Evolutionary conservation across 2,329 filamentous ascomycete genomes (phyloP).

Genomic region (Aureobasidium melanogenum): DNA sequence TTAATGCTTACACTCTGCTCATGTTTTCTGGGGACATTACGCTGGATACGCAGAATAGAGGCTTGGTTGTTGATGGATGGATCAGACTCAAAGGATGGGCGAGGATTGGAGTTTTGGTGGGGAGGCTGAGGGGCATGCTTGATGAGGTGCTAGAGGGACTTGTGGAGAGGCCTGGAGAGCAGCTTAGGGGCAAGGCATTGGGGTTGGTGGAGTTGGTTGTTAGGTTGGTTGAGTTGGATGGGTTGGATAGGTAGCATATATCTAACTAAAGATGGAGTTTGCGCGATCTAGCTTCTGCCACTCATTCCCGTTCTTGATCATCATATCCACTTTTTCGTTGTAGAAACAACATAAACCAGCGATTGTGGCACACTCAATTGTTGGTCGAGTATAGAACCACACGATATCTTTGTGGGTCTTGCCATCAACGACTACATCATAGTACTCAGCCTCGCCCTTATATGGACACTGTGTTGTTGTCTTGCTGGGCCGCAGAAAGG

Average conservation of each 20-base stretch:
- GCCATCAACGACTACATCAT: slow-evolving; percentile 42
- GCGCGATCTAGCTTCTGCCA: slow-evolving; percentile 23
- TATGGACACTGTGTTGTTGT: slow-evolving; percentile 56
- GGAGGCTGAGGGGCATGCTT: slow-evolving; percentile 72
- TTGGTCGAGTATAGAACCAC: slow-evolving; percentile 56
- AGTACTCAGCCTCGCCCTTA: slow-evolving; percentile 58
- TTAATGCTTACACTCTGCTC: slow-evolving; percentile 81
- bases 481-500: slow-evolving; percentile 40
- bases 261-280: slow-evolving; percentile 22
- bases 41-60: slow-evolving; percentile 79
- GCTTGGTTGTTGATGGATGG: slow-evolving; percentile 88
- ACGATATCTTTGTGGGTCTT: slow-evolving; percentile 42
- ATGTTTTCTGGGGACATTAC: slow-evolving; percentile 79
- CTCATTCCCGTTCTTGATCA: slow-evolving; percentile 40
- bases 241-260: slow-evolving; percentile 32
- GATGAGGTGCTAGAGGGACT: slow-evolving; percentile 75
- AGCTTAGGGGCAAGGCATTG: slow-evolving; percentile 38
- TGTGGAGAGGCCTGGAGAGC: slow-evolving; percentile 60
- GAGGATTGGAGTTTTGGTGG: slow-evolving; percentile 82
- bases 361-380: slow-evolving; percentile 46
- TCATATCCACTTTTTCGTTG: slow-evolving; percentile 59
- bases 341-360: slow-evolving; percentile 53
- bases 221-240: slow-evolving; percentile 80
- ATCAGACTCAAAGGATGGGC: slow-evolving; percentile 82
- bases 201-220: slow-evolving; percentile 65